Percentiles rank a stretch among this genome's conserved stretches.
Conservation (phyloP, 441 rosid genomes). For the Aleurites moluccanus region DNA sequence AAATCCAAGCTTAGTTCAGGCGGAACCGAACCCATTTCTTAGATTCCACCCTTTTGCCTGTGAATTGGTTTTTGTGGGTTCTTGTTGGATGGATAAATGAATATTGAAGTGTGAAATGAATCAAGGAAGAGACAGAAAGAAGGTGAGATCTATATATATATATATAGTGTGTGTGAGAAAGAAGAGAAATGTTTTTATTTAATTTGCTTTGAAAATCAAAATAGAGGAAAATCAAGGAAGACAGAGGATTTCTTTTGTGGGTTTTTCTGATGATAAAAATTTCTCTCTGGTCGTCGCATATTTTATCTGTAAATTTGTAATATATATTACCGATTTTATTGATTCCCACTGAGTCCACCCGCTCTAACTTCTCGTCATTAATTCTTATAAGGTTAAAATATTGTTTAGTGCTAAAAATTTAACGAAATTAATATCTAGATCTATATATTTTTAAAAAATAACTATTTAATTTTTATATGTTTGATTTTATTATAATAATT, state of each 20-base stretch:
- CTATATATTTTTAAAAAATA: no score
- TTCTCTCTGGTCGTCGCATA: conserved; percentile 66
- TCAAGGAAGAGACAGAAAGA: conserved; percentile 25
- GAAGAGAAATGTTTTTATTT: conserved; percentile 17
- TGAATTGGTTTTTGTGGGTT: background rate
- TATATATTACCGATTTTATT: background rate
- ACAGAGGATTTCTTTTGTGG: conserved; percentile 38
- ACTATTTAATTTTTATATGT: no score
- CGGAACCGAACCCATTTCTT: conserved; percentile 53
- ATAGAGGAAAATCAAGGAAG: conserved; percentile 2
- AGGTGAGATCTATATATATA: conserved; percentile 41
- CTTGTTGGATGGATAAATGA: background rate
- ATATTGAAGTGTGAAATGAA: conserved; percentile 13
- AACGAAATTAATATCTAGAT: no score
- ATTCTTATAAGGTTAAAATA: no score
- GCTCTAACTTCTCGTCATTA: no score
- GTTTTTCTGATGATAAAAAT: conserved; percentile 20
- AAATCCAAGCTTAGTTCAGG: conserved; percentile 73
- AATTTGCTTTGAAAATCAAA: conserved; percentile 6
- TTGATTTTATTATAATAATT: no score
- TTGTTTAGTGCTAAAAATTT: no score
- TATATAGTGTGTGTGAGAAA: background rate
- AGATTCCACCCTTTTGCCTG: no score
- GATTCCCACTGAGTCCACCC: background rate
- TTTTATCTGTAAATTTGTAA: conserved; percentile 27